These are phyloP conservation scores for Rhizophagus prolifer DNA, from an alignment of 192 early-diverging fungal genomes.

Conservation along the genomic window DNA sequence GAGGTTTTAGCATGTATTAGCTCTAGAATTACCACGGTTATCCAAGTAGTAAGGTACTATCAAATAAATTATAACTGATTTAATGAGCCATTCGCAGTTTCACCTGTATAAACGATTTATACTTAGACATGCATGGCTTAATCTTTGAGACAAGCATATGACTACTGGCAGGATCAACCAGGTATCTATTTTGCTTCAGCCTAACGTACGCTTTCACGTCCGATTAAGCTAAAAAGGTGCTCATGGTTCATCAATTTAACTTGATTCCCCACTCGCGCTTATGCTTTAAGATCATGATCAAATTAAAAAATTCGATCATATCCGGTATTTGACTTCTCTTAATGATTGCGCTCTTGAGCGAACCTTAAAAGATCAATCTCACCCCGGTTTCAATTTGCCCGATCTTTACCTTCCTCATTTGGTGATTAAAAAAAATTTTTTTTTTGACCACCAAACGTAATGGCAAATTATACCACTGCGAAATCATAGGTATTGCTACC, in stretches of 20 bases:
- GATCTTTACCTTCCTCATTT: neutral
- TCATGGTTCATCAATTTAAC: neutral
- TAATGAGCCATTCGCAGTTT: constrained; percentile 84
- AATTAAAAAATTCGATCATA: neutral
- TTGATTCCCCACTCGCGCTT: neutral
- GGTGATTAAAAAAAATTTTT: neutral
- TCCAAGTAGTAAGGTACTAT: constrained; percentile 76
- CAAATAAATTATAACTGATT: constrained; percentile 87
- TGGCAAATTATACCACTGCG: neutral
- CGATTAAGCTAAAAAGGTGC: neutral
- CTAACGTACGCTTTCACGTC: neutral
- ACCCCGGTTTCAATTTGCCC: neutral
- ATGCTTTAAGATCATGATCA: neutral
- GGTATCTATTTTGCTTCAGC: constrained; percentile 45
- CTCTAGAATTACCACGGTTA: constrained; percentile 82
- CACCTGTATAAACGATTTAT: constrained; percentile 51
- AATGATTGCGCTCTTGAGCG: no score
- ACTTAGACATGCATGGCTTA: constrained; percentile 78
- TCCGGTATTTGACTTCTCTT: neutral
- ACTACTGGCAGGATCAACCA: constrained; percentile 80
- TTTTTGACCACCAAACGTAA: neutral
- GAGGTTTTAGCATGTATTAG: constrained; percentile 69
- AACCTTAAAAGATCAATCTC: neutral
- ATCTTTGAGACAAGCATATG: constrained; percentile 78
- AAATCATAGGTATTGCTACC: neutral